Conservation (phyloP, 2,329 filamentous ascomycete genomes). For the Alternaria metachromatica region DNA sequence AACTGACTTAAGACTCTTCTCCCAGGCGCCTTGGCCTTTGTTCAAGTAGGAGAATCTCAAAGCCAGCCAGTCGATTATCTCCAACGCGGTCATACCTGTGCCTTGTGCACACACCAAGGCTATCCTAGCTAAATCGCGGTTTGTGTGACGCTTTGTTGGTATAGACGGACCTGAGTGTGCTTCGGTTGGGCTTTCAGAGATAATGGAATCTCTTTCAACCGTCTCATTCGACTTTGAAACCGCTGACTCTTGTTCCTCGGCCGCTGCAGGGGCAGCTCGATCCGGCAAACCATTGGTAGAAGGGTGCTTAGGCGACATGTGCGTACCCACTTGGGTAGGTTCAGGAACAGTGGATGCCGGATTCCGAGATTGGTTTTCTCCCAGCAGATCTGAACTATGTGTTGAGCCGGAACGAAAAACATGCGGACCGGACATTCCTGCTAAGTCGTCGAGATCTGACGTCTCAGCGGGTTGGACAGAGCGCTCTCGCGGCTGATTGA, state of each 20-base stretch:
- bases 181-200: neutral
- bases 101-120: slow-evolving; percentile 20
- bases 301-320: neutral
- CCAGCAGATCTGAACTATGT: neutral
- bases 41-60: slow-evolving; percentile 17
- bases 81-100: slow-evolving; percentile 8
- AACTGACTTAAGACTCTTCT: slow-evolving; percentile 14
- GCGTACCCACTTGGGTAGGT: no score
- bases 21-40: slow-evolving; percentile 17
- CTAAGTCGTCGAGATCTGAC: neutral
- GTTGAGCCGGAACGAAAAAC: neutral
- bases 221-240: neutral
- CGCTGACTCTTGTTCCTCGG: neutral
- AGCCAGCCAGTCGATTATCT: slow-evolving; percentile 18
- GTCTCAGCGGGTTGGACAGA: neutral
- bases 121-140: slow-evolving; percentile 17
- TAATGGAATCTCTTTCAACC: neutral
- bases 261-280: neutral
- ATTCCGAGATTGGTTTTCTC: neutral
- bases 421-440: neutral
- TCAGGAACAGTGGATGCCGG: neutral
- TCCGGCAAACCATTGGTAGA: neutral
- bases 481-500: neutral
- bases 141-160: neutral
- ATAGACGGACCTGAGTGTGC: neutral